These are phyloP conservation scores for Pseudonitzschia delicatissima DNA, from an alignment of 108 stramenopile genomes.

Conservation along the genomic window DNA sequence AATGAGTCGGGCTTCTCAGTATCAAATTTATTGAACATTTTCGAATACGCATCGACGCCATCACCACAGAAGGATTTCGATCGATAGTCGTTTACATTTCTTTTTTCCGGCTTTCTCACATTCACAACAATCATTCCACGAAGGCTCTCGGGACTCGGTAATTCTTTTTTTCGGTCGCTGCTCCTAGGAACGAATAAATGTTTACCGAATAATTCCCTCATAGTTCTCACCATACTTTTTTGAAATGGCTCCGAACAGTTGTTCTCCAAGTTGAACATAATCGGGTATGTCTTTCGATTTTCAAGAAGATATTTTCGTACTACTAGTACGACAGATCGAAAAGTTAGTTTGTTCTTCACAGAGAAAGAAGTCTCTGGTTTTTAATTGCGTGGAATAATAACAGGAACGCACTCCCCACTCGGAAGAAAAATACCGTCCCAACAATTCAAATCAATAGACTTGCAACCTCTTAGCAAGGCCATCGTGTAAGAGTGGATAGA, in stretches of 20 bases:
- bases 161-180: not conserved
- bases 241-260: slow-evolving; percentile 89
- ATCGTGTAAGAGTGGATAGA: slow-evolving; percentile 68
- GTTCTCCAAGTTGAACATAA: slow-evolving; percentile 94
- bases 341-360: slow-evolving; percentile 77
- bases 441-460: slow-evolving; percentile 95
- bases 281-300: slow-evolving; percentile 70
- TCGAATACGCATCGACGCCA: too few relatives aligned
- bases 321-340: slow-evolving; percentile 65
- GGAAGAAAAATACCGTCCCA: slow-evolving; percentile 74
- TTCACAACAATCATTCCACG: slow-evolving; percentile 77
- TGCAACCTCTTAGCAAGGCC: slow-evolving; percentile 87
- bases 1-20: not conserved
- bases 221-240: slow-evolving; percentile 63
- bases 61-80: too few relatives aligned
- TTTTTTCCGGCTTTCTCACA: slow-evolving; percentile 55
- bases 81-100: too few relatives aligned
- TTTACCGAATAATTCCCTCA: slow-evolving; percentile 57
- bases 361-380: slow-evolving; percentile 89
- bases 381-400: slow-evolving; percentile 1
- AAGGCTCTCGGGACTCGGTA: slow-evolving; percentile 74
- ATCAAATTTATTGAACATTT: not conserved
- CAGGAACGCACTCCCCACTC: not conserved
- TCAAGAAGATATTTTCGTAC: slow-evolving; percentile 57
- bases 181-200: slow-evolving; percentile 54